Percentiles rank a stretch among this genome's conserved stretches.
Conservation (phyloP, 176 grass and related monocot species). For the Elymus sibiricus region DNA sequence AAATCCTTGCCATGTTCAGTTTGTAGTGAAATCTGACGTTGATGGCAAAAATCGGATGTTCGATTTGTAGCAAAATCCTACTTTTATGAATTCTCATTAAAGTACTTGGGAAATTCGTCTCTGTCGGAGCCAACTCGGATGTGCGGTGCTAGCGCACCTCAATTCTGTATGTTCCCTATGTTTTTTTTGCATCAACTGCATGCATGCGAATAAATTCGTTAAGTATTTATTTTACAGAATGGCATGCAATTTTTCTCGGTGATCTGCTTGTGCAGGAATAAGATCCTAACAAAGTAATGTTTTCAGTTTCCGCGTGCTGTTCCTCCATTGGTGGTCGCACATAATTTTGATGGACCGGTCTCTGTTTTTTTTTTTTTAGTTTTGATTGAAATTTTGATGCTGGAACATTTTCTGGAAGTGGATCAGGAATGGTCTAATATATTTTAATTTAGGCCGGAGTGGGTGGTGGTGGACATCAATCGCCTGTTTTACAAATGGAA, state of each 20-base stretch:
- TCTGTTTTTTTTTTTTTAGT: not conserved
- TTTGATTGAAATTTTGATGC: not conserved
- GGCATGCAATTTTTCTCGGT: not conserved
- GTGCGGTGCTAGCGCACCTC: not conserved
- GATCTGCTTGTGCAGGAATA: not conserved
- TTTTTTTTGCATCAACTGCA: not conserved
- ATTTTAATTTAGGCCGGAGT: not conserved
- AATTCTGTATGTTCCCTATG: not conserved
- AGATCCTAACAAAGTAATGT: not conserved
- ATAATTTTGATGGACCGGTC: not conserved
- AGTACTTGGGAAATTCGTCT: not conserved
- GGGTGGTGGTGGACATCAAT: not conserved
- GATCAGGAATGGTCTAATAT: not conserved
- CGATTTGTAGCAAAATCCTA: too few species aligned
- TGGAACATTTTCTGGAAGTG: not conserved
- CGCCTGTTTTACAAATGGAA: constrained; percentile 22
- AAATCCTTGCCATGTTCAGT: too few species aligned
- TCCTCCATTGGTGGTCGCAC: too few species aligned
- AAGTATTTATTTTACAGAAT: not conserved
- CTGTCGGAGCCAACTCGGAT: not conserved
- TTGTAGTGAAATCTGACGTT: too few species aligned
- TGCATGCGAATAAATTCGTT: not conserved
- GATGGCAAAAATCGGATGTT: too few species aligned
- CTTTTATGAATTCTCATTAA: not conserved
- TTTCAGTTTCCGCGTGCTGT: too few species aligned